A percentile compares a stretch with the other conserved stretches of the same genome.
Evolutionary conservation across 148 eudicot genomes (phyloP).

Genomic region (Amaranthus hypochondriacus): DNA sequence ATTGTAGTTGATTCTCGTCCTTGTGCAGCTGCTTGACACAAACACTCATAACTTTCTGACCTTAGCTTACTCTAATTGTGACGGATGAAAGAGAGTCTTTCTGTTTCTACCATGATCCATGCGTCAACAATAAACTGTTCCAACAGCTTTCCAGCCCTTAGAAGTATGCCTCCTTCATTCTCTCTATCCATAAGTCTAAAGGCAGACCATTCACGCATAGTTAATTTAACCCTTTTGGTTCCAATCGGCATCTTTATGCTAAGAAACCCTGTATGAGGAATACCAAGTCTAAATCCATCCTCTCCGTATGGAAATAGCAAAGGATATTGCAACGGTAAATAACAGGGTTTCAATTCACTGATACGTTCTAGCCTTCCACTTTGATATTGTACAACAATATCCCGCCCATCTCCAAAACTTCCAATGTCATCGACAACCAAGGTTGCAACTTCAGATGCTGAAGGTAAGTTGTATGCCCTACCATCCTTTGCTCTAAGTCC

Average conservation of each 20-base stretch:
- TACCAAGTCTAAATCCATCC: background rate
- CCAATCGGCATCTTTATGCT: background rate
- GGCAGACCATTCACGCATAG: background rate
- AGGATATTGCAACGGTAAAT: background rate
- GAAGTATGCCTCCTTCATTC: background rate
- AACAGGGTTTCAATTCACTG: background rate
- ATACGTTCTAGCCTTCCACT: background rate
- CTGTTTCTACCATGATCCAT: background rate
- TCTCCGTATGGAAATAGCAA: background rate
- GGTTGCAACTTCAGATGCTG: no score
- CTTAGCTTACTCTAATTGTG: background rate
- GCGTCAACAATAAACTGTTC: background rate
- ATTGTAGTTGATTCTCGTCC: no score
- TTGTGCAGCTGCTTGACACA: no score
- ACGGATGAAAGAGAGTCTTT: background rate
- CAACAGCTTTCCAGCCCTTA: background rate
- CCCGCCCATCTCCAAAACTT: no score
- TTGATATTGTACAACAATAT: no score
- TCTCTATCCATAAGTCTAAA: background rate
- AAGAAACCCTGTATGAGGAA: background rate
- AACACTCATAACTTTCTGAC: no score
- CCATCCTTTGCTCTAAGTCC: no score
- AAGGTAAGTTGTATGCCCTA: no score
- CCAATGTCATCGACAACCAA: no score
- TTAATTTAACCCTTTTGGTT: background rate